phyloP scores from a whole-genome alignment of 2,329 filamentous ascomycete genomes.

The Colletotrichum truncatum region DNA sequence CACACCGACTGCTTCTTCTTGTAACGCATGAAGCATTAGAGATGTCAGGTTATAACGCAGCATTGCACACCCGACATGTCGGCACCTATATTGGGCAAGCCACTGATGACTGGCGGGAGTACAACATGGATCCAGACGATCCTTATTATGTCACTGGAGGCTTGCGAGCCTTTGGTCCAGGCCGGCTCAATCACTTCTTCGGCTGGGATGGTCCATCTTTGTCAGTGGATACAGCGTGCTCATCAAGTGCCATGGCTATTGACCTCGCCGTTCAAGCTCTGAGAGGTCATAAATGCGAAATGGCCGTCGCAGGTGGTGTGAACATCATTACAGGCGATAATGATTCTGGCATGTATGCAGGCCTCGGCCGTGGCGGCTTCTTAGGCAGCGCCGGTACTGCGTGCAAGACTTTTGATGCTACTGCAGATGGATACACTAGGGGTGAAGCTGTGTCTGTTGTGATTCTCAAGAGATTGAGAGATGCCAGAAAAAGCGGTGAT shows the following conservation, averaged over 20 bases:
- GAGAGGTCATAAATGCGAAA: neutral
- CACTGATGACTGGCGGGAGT: constrained; percentile 33
- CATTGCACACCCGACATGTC: neutral
- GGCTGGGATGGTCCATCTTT: constrained; percentile 48
- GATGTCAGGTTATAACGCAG: neutral
- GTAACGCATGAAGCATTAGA: neutral
- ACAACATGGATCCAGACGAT: constrained; percentile 46
- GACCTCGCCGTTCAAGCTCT: neutral
- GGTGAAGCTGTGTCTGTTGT: neutral
- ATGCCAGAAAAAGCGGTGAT: neutral
- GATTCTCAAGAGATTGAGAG: neutral
- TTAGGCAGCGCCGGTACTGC: neutral
- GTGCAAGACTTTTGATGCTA: neutral
- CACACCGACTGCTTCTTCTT: neutral
- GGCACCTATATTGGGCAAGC: neutral
- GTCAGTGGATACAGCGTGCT: constrained; percentile 50
- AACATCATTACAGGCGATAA: neutral
- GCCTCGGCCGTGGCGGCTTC: neutral
- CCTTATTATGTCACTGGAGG: constrained; percentile 49
- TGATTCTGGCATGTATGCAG: neutral
- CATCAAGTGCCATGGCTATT: constrained; percentile 40
- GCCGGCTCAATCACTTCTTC: constrained; percentile 46
- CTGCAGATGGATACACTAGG: neutral
- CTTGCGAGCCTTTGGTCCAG: constrained; percentile 41
- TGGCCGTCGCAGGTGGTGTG: neutral